These are phyloP conservation scores for Polysphondylium violaceum DNA, from an alignment of 78 protist genomes.

Conservation along the genomic window DNA sequence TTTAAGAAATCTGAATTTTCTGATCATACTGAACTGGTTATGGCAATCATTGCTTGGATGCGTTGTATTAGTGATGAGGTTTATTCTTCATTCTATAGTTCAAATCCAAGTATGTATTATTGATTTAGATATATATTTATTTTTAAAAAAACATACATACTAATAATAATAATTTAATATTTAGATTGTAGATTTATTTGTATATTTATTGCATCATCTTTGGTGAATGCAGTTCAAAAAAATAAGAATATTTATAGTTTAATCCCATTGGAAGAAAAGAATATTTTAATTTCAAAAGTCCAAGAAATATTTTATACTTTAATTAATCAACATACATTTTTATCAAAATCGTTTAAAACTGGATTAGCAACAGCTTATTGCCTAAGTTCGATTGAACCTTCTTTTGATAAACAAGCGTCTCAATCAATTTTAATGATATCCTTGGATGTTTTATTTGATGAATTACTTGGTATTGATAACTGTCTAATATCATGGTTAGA, in stretches of 20 bases:
- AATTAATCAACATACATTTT: conserved; percentile 17
- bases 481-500: conserved; percentile 47
- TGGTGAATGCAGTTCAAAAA: conserved; percentile 11
- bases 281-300: conserved; percentile 1
- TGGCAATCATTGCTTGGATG: conserved; percentile 37
- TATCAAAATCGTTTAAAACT: conserved; percentile 33
- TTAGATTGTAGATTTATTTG: conserved; percentile 32
- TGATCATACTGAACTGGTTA: conserved; percentile 8
- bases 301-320: conserved; percentile 64
- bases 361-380: conserved; percentile 56
- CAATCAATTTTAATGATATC: conserved; percentile 42
- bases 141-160: background rate
- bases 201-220: conserved; percentile 51
- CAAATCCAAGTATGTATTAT: conserved; percentile 36
- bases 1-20: conserved; percentile 21
- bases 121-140: too few species aligned
- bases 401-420: conserved; percentile 24
- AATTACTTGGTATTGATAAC: conserved; percentile 37
- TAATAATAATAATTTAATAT: background rate
- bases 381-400: conserved; percentile 29
- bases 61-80: conserved; percentile 33
- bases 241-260: conserved; percentile 10
- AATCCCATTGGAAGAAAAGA: background rate
- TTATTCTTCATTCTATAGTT: conserved; percentile 28
- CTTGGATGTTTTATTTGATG: conserved; percentile 48